Percentiles rank a stretch among this genome's conserved stretches.
These are phyloP conservation scores for Saccharomycopsis javanensis DNA, from an alignment of 805 yeast species.

Conservation along the genomic window DNA sequence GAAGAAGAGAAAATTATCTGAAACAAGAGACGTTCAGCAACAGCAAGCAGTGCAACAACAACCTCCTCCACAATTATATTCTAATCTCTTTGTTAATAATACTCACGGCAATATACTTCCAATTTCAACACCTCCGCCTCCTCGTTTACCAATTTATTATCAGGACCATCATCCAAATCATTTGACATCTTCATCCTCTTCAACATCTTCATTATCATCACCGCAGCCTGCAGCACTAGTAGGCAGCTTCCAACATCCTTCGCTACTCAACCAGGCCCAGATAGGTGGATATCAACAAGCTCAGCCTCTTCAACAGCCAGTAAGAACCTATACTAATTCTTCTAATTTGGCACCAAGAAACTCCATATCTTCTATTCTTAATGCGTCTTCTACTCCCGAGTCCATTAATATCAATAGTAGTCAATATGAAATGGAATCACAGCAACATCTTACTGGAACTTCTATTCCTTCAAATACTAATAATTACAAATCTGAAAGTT, in stretches of 20 bases:
- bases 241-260: not conserved
- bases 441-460: not conserved
- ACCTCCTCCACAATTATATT: not conserved
- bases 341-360: not conserved
- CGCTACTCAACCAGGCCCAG: not conserved
- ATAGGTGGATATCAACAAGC: not conserved
- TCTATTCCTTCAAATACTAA: not conserved
- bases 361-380: not conserved
- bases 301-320: not conserved
- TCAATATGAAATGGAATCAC: not conserved
- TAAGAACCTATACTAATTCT: not conserved
- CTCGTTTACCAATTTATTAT: not conserved
- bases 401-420: not conserved
- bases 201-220: not conserved
- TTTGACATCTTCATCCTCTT: not conserved
- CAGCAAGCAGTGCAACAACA: not conserved
- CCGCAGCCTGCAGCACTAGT: not conserved
- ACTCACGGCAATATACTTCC: not conserved
- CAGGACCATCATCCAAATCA: not conserved
- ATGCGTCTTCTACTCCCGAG: not conserved
- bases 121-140: not conserved
- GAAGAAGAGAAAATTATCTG: not conserved
- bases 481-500: not conserved
- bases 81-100: not conserved
- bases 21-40: not conserved